These are phyloP conservation scores for Coemansia guatemalensis DNA, from an alignment of 192 early-diverging fungal genomes.

Conservation along the genomic window DNA sequence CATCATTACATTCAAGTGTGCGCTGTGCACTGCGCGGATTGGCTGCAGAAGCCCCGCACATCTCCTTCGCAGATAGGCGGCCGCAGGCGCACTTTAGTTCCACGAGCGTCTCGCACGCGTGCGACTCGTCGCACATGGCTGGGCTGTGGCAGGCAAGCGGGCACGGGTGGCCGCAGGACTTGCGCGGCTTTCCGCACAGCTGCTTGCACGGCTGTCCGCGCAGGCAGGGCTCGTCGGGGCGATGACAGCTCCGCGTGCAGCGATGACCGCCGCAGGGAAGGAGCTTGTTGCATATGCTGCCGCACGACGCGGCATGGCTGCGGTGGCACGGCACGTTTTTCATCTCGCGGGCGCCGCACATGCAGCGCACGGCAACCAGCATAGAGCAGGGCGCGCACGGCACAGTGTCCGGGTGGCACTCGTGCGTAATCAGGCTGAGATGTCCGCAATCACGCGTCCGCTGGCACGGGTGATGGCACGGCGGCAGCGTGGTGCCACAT, in stretches of 20 bases:
- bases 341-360: slow-evolving; percentile 77
- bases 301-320: slow-evolving; percentile 60
- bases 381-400: slow-evolving; percentile 91
- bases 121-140: slow-evolving; percentile 71
- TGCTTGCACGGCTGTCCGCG: slow-evolving; percentile 65
- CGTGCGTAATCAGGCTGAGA: slow-evolving; percentile 63
- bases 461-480: slow-evolving; percentile 72
- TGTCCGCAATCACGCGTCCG: slow-evolving; percentile 80
- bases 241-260: slow-evolving; percentile 84
- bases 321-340: slow-evolving; percentile 84
- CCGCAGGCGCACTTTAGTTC: slow-evolving; percentile 77
- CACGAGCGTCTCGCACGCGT: slow-evolving; percentile 64
- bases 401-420: slow-evolving; percentile 83
- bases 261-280: slow-evolving; percentile 71
- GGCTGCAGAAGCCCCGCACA: slow-evolving; percentile 65
- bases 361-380: slow-evolving; percentile 69
- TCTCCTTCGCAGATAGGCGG: slow-evolving; percentile 55
- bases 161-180: slow-evolving; percentile 84
- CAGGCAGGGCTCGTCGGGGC: slow-evolving; percentile 64
- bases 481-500: slow-evolving; percentile 76
- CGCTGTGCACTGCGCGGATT: slow-evolving; percentile 42
- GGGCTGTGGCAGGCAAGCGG: slow-evolving; percentile 72
- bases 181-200: slow-evolving; percentile 71
- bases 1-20: slow-evolving; percentile 73
- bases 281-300: slow-evolving; percentile 57